Evolutionary conservation across 306 rosid species (phyloP), one percentile per base, ranked within the genome.

Genomic region (Dryas octopetala): DNA sequence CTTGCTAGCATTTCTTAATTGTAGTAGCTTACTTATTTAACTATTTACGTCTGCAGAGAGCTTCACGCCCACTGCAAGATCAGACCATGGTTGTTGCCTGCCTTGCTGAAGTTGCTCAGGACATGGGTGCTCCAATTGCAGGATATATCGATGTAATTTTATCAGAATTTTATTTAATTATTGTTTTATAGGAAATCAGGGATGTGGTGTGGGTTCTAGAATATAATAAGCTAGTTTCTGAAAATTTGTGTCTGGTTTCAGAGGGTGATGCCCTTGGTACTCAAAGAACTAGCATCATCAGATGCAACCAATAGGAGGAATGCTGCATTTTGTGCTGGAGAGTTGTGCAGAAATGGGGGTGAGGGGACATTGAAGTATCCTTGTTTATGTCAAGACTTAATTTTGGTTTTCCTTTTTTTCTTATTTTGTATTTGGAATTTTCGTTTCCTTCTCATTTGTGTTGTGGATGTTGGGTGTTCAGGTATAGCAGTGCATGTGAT

Each of bases 311-410:
- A 96, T 84, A 89, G 97, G 79, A 89, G 99, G 86, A 96, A 96
- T 79, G 99, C 99, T 43, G 99, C 99, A 71, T 96, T 96, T 83
- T 96, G 98, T 88, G 99, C 90, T 76, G 99, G 99, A 76, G 97
- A 95, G 89, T 83, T 95, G 72, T 95, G 99, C 80, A 95, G 86
- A 82, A 95, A 92, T 86, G 97, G 99, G 19, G 92, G 88, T 6
- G 97, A 90, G 76, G 83, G 89, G 59, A 82, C 97, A 74, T 79
- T 92, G 68, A 95, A 84, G 99, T 95, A 91, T 91, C 95, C 92
- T 88, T 81, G 55, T 59, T 59, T 68, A 46, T 41, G 46, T 57
- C 51, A 71, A 47, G 69, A 9, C 66, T 48, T 68, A 44, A 16
- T 64, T 23, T 69, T 50, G 52, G 48, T 23, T 65, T 59, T 71